Evolutionary conservation across 2,329 filamentous ascomycete genomes (phyloP), one percentile per base, ranked within the genome.

Genomic region (Lasiodiplodia theobromae): DNA sequence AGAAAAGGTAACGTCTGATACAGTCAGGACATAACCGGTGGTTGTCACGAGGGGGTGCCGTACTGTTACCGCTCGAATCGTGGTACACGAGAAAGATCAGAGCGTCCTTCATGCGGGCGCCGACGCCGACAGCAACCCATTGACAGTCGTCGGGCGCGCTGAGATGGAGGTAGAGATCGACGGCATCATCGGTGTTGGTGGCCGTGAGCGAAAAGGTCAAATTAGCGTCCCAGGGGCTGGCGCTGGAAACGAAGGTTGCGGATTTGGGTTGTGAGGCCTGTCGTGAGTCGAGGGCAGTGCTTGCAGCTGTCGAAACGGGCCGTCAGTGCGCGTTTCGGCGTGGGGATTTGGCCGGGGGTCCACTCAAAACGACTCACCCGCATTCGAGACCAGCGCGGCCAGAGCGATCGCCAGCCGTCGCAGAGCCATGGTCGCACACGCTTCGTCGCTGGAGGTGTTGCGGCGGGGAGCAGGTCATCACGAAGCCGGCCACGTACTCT

Each of bases 91-190:
- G 82, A 54, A 88, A 81, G 68, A 87, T 84, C 28, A 89, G 79
- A 8, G 86, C 82, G 3, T 80, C 77, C 83, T 88, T 88, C 72
- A 83, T 81, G 57, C 82, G 72, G 68, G 80, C 82, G 56, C 87
- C 87, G 47, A 88, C 81, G 44, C 87, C 87, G 52, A 89, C 76
- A 68, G 84, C 86, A 52, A 82, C 82, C 86, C 86, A 89, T 44
- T 84, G 82, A 47, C 81, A 77, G 11, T 75, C 74, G 47, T 75
- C 78, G 37, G 83, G 80, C 49, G 85, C 83, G 69, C 84, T 82
- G 18, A 89, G 72, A n/a, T 83, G 83, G 75, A 89, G 86, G 77
- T 83, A 88, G 49, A 88, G 74, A 71, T 87, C 77, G 58, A 47
- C 23, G 21, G 21, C 37, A 69, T 81, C 79, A 68, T 80, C 81